Evolutionary conservation across 2,329 filamentous ascomycete genomes (phyloP).

Genomic region (Pyrenochaeta sp.): DNA sequence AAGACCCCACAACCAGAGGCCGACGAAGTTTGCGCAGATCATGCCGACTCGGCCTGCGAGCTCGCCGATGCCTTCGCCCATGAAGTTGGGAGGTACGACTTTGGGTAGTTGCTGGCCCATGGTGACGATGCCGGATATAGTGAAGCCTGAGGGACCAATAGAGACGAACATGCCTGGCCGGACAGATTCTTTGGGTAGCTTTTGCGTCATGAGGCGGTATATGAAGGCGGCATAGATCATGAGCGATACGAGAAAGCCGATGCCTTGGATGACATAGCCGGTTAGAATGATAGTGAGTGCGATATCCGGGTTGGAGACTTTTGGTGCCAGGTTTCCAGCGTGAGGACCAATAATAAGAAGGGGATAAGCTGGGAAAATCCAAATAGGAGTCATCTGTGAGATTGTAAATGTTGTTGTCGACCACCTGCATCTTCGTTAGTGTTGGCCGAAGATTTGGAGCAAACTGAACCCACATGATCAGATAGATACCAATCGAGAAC

Average conservation of each 20-base stretch:
- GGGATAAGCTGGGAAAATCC: slow-evolving; percentile 88
- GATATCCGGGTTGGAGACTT: slow-evolving; percentile 50
- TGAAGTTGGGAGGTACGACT: slow-evolving; percentile 62
- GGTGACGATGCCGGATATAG: slow-evolving; percentile 66
- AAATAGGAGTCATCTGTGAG: slow-evolving; percentile 84
- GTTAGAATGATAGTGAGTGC: slow-evolving; percentile 67
- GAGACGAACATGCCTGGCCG: slow-evolving; percentile 87
- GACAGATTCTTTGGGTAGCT: slow-evolving; percentile 77
- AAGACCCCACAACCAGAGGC: slow-evolving; percentile 84
- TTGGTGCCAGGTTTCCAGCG: slow-evolving; percentile 65
- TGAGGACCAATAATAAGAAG: slow-evolving; percentile 79
- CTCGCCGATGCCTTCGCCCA: slow-evolving; percentile 61
- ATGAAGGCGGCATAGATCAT: slow-evolving; percentile 88
- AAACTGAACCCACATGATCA: slow-evolving; percentile 68
- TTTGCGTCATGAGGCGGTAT: slow-evolving; percentile 88
- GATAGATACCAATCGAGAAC: slow-evolving; percentile 75
- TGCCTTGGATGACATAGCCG: slow-evolving; percentile 69
- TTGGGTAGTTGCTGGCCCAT: slow-evolving; percentile 63
- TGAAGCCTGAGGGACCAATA: slow-evolving; percentile 78
- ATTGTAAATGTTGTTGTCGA: slow-evolving; percentile 74
- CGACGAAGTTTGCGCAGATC: slow-evolving; percentile 68
- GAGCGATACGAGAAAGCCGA: slow-evolving; percentile 70
- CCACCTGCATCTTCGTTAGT: slow-evolving; percentile 57
- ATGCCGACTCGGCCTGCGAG: slow-evolving; percentile 64
- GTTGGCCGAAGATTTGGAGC: not conserved